A percentile compares a stretch with the other conserved stretches of the same genome.
Evolutionary conservation across 2,329 filamentous ascomycete genomes (phyloP).

Genomic region (Aspergillus glaucus): DNA sequence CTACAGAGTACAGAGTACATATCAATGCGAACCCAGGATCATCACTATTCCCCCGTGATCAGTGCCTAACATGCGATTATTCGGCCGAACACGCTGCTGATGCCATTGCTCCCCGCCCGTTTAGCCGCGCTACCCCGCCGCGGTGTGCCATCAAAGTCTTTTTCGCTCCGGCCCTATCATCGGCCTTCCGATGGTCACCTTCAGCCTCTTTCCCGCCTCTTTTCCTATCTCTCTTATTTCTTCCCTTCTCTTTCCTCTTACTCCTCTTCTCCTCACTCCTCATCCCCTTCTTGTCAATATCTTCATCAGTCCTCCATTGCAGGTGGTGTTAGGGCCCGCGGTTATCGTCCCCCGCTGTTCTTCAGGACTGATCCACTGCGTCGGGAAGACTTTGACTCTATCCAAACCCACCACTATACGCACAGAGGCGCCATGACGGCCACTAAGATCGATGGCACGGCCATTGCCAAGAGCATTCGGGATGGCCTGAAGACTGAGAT

Average conservation of each 20-base stretch:
- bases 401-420: slow-evolving; percentile 38
- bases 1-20: background rate
- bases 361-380: slow-evolving; percentile 11
- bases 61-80: background rate
- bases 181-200: slow-evolving; percentile 7
- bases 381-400: slow-evolving; percentile 11
- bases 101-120: slow-evolving; percentile 22
- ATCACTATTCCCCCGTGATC: too few relatives aligned
- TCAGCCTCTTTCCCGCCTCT: slow-evolving; percentile 5
- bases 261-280: slow-evolving; percentile 8
- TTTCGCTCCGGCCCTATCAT: slow-evolving; percentile 4
- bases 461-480: slow-evolving; percentile 86
- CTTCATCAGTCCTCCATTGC: slow-evolving; percentile 9
- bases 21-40: too few relatives aligned
- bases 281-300: slow-evolving; percentile 4
- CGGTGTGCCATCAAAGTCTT: slow-evolving; percentile 12
- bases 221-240: slow-evolving; percentile 1
- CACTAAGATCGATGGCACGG: slow-evolving; percentile 89
- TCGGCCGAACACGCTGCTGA: slow-evolving; percentile 12
- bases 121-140: slow-evolving; percentile 20
- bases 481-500: slow-evolving; percentile 77
- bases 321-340: slow-evolving; percentile 11
- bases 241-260: slow-evolving; percentile 6
- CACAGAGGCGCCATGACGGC: slow-evolving; percentile 65
- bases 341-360: slow-evolving; percentile 9